Evolutionary conservation across 345 rosid genomes (phyloP), one percentile per base, ranked within the genome.

Genomic region (Populus simonii): DNA sequence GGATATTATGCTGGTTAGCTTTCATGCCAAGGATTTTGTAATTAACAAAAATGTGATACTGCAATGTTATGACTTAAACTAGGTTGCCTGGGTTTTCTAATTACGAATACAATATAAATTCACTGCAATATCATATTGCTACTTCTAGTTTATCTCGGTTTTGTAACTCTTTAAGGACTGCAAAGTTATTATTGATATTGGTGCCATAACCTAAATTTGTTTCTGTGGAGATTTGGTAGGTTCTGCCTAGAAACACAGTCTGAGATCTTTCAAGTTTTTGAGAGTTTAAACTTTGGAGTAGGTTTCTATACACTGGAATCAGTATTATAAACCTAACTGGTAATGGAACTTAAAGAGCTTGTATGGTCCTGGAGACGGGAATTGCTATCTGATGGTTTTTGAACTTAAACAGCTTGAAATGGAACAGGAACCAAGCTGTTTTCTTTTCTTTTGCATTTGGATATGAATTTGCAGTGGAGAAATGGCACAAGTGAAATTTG

Each of bases 1-100:
- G 91, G 88, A 75, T 72, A 84, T 71, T 89, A 92, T 77, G 80
- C 94, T 73, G 98, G 99, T 96, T 82, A 72, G 81, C 43, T 83
- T 71, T 78, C 67, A 15, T 69, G 39, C 17, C 23, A 66, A 16
- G 39, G 18, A 76, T 18, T 51, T 68, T 23, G 23, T 15, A 36
- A 3, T 36, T 73, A 20, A 35, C 7, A 31, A 3, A 16, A 57
- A 18, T 57, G 25, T 57, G 25, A 20, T 41, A 10, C 25, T 57
- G 23, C 39, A 66, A 29, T 31, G 25, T 18, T 66, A 66, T 6
- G 33, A 6, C 69, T 2, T 33, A 23, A 12, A 10, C 63, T 59
- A 23, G 63, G 10, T n/a, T 23, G 63, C 22, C 27, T n/a, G 9
- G 63, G 63, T n/a, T 9, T n/a, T 57, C 27, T n/a, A 57, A 47